phyloP scores from a whole-genome alignment of 805 yeast species.

The Phaffomyces thermotolerans region DNA sequence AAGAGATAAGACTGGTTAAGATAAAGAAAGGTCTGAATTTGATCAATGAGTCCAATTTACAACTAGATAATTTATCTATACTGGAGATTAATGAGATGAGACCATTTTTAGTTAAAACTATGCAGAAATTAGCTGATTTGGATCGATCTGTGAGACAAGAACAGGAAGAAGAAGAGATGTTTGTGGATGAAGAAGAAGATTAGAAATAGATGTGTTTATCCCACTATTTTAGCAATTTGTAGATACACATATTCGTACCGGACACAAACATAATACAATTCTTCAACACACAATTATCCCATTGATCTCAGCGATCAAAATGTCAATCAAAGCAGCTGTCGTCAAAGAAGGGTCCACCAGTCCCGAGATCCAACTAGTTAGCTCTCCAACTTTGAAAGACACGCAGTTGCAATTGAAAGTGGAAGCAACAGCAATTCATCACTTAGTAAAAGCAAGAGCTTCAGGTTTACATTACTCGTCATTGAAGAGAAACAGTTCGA shows the following conservation, averaged over 20 bases:
- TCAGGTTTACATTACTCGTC: slow-evolving; percentile 6
- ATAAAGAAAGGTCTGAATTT: slow-evolving; percentile 72
- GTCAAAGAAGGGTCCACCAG: not conserved
- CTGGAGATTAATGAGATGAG: slow-evolving; percentile 85
- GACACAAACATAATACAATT: not conserved
- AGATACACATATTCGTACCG: too few relatives aligned
- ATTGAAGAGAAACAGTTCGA: not conserved
- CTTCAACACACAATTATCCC: not conserved
- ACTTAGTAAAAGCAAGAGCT: slow-evolving; percentile 7
- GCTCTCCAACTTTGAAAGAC: not conserved
- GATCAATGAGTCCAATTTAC: slow-evolving; percentile 76
- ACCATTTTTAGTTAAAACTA: slow-evolving; percentile 71
- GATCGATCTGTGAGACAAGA: slow-evolving; percentile 28
- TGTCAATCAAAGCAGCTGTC: not conserved
- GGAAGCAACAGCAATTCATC: slow-evolving; percentile 5
- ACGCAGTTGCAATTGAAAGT: not conserved
- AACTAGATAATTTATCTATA: slow-evolving; percentile 71
- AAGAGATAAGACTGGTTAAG: slow-evolving; percentile 77
- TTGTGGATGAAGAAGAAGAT: not conserved
- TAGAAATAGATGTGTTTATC: not conserved
- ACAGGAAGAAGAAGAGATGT: slow-evolving; percentile 2
- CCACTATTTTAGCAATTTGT: too few relatives aligned
- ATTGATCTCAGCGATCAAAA: slow-evolving; percentile 2
- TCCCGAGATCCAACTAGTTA: not conserved
- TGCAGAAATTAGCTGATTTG: slow-evolving; percentile 66